Base-by-base conservation (phyloP, 163 green algal species). In the Scenedesmus sp. region DNA sequence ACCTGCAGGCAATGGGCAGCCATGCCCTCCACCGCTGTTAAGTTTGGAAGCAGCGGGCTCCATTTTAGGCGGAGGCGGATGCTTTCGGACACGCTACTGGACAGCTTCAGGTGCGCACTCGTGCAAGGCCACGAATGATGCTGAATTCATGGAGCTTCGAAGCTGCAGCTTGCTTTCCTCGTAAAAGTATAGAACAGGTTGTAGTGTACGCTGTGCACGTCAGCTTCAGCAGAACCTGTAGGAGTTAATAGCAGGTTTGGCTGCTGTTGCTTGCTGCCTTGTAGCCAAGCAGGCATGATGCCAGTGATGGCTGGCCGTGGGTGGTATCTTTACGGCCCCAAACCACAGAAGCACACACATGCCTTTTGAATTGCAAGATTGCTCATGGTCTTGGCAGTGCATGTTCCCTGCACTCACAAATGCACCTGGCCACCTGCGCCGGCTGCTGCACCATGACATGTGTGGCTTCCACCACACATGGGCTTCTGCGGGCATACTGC, bases 71-170 rank as follows among this genome's bases (percentile, higher is more conserved):
- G 26, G 23, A 91, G 85, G 66, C 16, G 8, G 56, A 91, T 91
- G 87, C 73, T 91, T 16, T 91, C 87, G 20, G 87, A 91, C 56
- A 91, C 87, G 9, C 87, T 79, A 5, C 23, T 91, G 2, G 87
- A 85, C 56, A 76, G 23, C 9, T 85, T 91, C 55, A 86, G 87
- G 87, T 91, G 87, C 67, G 67, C 70, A 52, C 70, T 79, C 66
- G 46, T n/a, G 23, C 23, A 23, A 79, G 52, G 70, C 70, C 70
- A 79, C 70, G 70, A 79, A 79, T 79, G 23, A 79, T 79, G 70
- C 70, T 15, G 70, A 79, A 46, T 79, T 79, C 70, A 79, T 79
- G 23, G 23, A 52, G 70, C 70, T 52, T 79, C 4, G 23, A 4
- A 52, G 23, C 52, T 5, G 23, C 52, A 23, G 70, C 70, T 79